Conservation (phyloP, 2,329 filamentous ascomycete species). For the Aphanoascus verrucosus region DNA sequence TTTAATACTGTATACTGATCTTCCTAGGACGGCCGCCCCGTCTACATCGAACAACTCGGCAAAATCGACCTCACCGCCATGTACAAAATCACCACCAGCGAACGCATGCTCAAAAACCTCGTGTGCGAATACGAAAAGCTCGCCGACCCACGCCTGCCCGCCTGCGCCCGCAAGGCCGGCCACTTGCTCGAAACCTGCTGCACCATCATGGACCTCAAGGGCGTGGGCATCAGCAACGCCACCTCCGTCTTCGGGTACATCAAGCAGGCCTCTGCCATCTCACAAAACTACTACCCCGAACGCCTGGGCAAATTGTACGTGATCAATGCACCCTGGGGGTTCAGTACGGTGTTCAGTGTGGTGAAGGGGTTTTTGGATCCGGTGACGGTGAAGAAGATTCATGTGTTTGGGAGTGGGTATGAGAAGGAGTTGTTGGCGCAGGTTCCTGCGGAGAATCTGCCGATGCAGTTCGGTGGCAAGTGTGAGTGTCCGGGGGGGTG, state of each 20-base stretch:
- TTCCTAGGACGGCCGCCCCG: conserved; percentile 74
- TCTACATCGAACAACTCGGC: conserved; percentile 94
- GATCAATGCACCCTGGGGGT: conserved; percentile 97
- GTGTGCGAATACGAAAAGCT: conserved; percentile 97
- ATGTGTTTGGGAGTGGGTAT: conserved; percentile 73
- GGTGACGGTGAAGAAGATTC: conserved; percentile 91
- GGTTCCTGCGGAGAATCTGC: conserved; percentile 81
- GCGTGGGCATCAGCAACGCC: conserved; percentile 72
- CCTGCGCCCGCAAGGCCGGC: conserved; percentile 84
- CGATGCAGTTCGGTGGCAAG: conserved; percentile 69
- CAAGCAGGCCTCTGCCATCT: conserved; percentile 71
- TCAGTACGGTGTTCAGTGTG: conserved; percentile 71
- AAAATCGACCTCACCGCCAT: conserved; percentile 83
- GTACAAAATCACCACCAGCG: conserved; percentile 82
- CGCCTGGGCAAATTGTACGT: conserved; percentile 90
- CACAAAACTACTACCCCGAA: conserved; percentile 98
- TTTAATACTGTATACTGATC: neutral
- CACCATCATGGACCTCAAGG: conserved; percentile 96
- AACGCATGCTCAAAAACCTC: conserved; percentile 93
- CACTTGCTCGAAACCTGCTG: conserved; percentile 93
- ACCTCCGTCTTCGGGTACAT: conserved; percentile 82
- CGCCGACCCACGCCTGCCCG: conserved; percentile 81
- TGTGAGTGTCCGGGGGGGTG: conserved; percentile 80
- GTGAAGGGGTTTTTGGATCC: conserved; percentile 94
- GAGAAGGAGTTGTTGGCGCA: conserved; percentile 74